Evolutionary conservation across 805 yeast genomes (phyloP).

Genomic region (Yarrowia sp.): DNA sequence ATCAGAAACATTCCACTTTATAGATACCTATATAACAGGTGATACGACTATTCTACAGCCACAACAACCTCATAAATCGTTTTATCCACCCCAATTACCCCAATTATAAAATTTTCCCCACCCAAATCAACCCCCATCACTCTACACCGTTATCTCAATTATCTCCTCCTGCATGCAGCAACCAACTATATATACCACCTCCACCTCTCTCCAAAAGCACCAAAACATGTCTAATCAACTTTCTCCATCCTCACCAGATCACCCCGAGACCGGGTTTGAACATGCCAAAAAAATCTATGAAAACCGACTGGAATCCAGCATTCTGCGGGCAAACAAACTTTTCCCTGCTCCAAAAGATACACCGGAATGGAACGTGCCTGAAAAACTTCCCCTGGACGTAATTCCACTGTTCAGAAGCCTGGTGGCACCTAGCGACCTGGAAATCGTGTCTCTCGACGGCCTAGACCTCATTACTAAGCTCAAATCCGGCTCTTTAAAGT

Average conservation of each 20-base stretch:
- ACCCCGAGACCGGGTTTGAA: neutral
- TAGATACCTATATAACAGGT: neutral
- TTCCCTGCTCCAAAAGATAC: neutral
- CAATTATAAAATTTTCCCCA: neutral
- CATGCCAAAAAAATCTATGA: constrained; percentile 10
- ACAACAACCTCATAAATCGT: neutral
- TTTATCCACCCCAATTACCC: neutral
- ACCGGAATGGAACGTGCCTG: neutral
- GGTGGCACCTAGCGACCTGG: neutral
- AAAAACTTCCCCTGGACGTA: neutral
- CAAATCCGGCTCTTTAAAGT: constrained; percentile 28
- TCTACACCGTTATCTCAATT: no score
- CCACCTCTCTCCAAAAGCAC: neutral
- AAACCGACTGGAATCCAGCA: neutral
- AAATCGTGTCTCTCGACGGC: neutral
- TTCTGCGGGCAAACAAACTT: neutral
- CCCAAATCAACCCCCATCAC: neutral
- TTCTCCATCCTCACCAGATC: neutral
- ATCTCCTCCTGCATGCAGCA: neutral
- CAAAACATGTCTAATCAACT: neutral
- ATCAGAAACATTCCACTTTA: neutral
- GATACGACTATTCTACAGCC: no score
- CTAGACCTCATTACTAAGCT: neutral
- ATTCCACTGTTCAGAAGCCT: neutral
- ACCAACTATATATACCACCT: neutral